A percentile compares a stretch with the other conserved stretches of the same genome.
These are phyloP conservation scores for Venturia effusa DNA, from an alignment of 2,329 filamentous ascomycete genomes.

Conservation along the genomic window DNA sequence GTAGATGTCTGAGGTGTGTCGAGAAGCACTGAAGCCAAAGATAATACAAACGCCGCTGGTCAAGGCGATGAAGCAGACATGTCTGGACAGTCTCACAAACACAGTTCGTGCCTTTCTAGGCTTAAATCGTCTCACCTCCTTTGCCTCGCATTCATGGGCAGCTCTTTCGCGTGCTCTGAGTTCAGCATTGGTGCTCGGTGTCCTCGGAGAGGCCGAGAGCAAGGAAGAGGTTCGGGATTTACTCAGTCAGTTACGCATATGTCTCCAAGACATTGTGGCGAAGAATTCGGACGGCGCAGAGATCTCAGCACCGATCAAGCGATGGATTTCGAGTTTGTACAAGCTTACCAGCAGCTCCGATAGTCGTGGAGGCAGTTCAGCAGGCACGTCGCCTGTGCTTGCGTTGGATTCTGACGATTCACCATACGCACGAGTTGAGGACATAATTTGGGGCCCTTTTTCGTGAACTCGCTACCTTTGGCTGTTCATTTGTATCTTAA, in stretches of 20 bases:
- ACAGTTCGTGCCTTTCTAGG: constrained; percentile 52
- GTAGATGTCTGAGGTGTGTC: constrained; percentile 49
- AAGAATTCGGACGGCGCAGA: constrained; percentile 32
- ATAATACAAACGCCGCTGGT: constrained; percentile 32
- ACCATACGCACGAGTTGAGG: constrained; percentile 38
- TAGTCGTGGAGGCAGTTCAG: background rate
- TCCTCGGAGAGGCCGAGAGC: constrained; percentile 32
- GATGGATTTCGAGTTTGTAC: constrained; percentile 35
- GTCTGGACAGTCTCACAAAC: constrained; percentile 43
- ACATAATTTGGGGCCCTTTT: constrained; percentile 29
- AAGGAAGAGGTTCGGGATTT: constrained; percentile 35
- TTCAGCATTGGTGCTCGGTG: constrained; percentile 33
- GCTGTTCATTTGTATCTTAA: too few relatives aligned
- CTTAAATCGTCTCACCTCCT: constrained; percentile 40
- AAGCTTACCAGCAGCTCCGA: constrained; percentile 20
- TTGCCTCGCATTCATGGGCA: constrained; percentile 33
- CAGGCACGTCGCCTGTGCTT: constrained; percentile 24
- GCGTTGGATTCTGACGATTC: constrained; percentile 30
- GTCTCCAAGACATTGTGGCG: constrained; percentile 36
- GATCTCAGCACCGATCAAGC: constrained; percentile 35
- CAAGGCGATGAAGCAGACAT: constrained; percentile 41
- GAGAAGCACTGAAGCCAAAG: constrained; percentile 45
- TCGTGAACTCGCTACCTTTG: background rate
- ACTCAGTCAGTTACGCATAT: constrained; percentile 34
- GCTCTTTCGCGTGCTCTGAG: constrained; percentile 33